Base-by-base conservation (phyloP, 2,329 filamentous ascomycete genomes). In the Aspergillus ochraceoroseus region DNA sequence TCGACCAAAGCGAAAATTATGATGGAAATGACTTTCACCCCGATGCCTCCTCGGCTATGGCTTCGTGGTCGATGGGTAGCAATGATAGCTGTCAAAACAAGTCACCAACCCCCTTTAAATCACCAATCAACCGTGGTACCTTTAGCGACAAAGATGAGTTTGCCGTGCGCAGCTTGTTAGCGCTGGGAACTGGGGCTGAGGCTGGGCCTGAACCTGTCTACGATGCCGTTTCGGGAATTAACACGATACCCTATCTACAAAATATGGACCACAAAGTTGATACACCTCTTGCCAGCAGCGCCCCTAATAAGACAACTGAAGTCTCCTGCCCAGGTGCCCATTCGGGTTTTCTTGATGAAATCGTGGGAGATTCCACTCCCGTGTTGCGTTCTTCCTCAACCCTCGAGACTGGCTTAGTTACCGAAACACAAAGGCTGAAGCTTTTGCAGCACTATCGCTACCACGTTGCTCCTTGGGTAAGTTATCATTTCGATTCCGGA, bases 361-460 rank as follows among this genome's bases (percentile, higher is more conserved):
- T 31, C 8, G 6, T 15, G 12, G 9, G 15, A 8, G 15, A 5
- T 31, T 15, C 29, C 18, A 31, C 29, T 8, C 8, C 29, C 15
- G 7, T 13, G n/a, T n/a, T 6, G 3, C 4, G 8, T 4, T 18
- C 14, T 15, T 11, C 23, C 7, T 7, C 17, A 14, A 8, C 14
- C 7, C 7, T 29, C 6, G 14, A 13, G 18, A 7, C 29, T 18
- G 29, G 11, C 3, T 8, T 20, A 8, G 12, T 3, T 7, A 9
- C 5, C 9, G 45, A 51, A 12, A 43, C 32, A 1, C 43, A 46
- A 15, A 54, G 38, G n/a, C 53, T 70, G 3, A 62, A 65, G 2
- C 47, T 71, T 1, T 39, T 72, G 8, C 61, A 67, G n/a, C 59
- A 70, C 38, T 72, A 70, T 38, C 57, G 67, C 30, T 72, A 72